phyloP scores from a whole-genome alignment of 1,284 basidiomycete species.

The Meira miltonrushii region DNA sequence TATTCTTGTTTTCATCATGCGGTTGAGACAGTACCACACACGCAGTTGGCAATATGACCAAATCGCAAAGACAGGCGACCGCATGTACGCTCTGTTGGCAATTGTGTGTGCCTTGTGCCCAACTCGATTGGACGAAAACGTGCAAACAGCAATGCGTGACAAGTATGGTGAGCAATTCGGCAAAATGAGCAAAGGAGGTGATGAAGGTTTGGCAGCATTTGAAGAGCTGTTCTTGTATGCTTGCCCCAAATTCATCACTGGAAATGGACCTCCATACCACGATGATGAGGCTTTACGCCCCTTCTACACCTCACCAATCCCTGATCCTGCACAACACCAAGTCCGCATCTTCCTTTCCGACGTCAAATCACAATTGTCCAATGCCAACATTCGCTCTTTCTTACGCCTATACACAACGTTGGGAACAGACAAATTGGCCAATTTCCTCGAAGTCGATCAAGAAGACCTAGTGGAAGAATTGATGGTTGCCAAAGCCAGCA shows the following conservation, averaged over 20 bases:
- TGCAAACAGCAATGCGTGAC: slow-evolving; percentile 86
- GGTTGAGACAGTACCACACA: slow-evolving; percentile 74
- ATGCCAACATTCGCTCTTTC: slow-evolving; percentile 82
- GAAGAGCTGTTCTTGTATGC: slow-evolving; percentile 92
- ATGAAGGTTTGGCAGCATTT: slow-evolving; percentile 73
- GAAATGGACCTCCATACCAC: slow-evolving; percentile 82
- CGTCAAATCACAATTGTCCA: slow-evolving; percentile 69
- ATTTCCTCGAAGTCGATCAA: slow-evolving; percentile 78
- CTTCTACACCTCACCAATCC: slow-evolving; percentile 57
- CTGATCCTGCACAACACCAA: slow-evolving; percentile 78
- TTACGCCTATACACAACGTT: slow-evolving; percentile 91
- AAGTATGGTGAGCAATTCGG: slow-evolving; percentile 83
- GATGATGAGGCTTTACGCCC: slow-evolving; percentile 65
- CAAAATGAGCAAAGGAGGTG: slow-evolving; percentile 60
- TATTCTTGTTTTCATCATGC: slow-evolving; percentile 65
- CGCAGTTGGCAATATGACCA: slow-evolving; percentile 94
- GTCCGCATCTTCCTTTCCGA: slow-evolving; percentile 75
- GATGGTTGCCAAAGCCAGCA: slow-evolving; percentile 88
- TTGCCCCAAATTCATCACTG: slow-evolving; percentile 92
- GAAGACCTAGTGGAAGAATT: slow-evolving; percentile 92
- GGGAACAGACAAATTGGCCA: slow-evolving; percentile 82
- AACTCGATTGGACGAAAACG: slow-evolving; percentile 81
- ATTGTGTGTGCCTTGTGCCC: slow-evolving; percentile 89
- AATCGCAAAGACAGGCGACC: slow-evolving; percentile 93
- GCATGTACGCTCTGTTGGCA: slow-evolving; percentile 94